A percentile compares a stretch with the other conserved stretches of the same genome.
phyloP scores from a whole-genome alignment of 2,329 filamentous ascomycete species.

The Botrytis fabae region DNA sequence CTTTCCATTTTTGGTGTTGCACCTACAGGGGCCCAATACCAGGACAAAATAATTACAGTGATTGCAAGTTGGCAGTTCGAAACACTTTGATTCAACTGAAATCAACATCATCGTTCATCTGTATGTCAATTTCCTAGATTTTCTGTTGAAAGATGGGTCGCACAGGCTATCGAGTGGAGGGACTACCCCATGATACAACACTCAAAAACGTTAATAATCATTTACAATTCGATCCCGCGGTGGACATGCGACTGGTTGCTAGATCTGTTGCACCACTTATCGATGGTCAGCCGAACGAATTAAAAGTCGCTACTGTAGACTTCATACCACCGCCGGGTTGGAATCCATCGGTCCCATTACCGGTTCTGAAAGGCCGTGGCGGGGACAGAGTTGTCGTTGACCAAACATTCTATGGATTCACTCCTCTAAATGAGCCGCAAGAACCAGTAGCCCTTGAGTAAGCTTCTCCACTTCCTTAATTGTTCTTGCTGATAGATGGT shows the following conservation, averaged over 20 bases:
- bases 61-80: not conserved
- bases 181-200: constrained; percentile 17
- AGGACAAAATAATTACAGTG: not conserved
- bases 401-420: constrained; percentile 23
- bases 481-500: not conserved
- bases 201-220: constrained; percentile 16
- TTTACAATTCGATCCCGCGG: constrained; percentile 14
- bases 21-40: not conserved
- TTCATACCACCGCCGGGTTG: constrained; percentile 18
- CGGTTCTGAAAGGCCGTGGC: constrained; percentile 9
- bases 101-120: not conserved
- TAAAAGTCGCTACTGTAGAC: constrained; percentile 22
- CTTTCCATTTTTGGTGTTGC: not conserved
- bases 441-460: constrained; percentile 17
- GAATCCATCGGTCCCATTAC: constrained; percentile 13
- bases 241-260: constrained; percentile 8
- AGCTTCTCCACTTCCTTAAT: not conserved
- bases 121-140: not conserved
- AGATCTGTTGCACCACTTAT: constrained; percentile 21
- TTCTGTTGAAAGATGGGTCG: constrained; percentile 7
- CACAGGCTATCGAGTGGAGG: constrained; percentile 21
- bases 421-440: constrained; percentile 17
- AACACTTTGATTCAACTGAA: not conserved
- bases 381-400: constrained; percentile 20
- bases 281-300: constrained; percentile 2